These are phyloP conservation scores for Epichloe elymi DNA, from an alignment of 2,329 filamentous ascomycete species.

Conservation along the genomic window DNA sequence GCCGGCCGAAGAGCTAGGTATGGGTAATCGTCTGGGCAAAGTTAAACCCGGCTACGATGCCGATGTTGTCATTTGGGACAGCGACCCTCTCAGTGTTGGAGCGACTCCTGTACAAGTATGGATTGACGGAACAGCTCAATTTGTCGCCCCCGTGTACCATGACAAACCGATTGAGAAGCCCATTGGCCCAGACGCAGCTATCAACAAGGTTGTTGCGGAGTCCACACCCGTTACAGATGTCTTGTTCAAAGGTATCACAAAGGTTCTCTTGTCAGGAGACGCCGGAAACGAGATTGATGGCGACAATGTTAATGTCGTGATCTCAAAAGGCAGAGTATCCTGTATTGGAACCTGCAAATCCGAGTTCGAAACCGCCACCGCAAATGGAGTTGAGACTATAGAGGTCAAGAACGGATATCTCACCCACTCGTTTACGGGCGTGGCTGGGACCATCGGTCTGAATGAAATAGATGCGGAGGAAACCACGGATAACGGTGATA, in stretches of 20 bases:
- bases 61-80: slow-evolving; percentile 50
- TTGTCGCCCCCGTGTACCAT: slow-evolving; percentile 38
- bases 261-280: slow-evolving; percentile 34
- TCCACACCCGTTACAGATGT: slow-evolving; percentile 25
- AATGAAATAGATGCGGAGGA: slow-evolving; percentile 48
- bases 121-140: slow-evolving; percentile 48
- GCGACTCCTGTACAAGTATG: slow-evolving; percentile 48
- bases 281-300: slow-evolving; percentile 20
- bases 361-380: slow-evolving; percentile 26
- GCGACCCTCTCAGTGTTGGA: slow-evolving; percentile 46
- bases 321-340: slow-evolving; percentile 38
- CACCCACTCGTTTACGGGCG: slow-evolving; percentile 45
- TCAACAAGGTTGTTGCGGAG: slow-evolving; percentile 29
- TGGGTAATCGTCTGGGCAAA: slow-evolving; percentile 45
- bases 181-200: slow-evolving; percentile 25
- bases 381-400: slow-evolving; percentile 25
- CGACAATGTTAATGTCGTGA: slow-evolving; percentile 32
- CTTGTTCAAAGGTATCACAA: slow-evolving; percentile 43
- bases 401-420: slow-evolving; percentile 45
- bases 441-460: slow-evolving; percentile 47
- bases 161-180: slow-evolving; percentile 31
- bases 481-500: slow-evolving; percentile 37
- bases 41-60: slow-evolving; percentile 49
- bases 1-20: slow-evolving; percentile 43
- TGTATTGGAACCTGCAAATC: slow-evolving; percentile 41